phyloP scores from a whole-genome alignment of 116 monocot genomes.

The Zostera marina region DNA sequence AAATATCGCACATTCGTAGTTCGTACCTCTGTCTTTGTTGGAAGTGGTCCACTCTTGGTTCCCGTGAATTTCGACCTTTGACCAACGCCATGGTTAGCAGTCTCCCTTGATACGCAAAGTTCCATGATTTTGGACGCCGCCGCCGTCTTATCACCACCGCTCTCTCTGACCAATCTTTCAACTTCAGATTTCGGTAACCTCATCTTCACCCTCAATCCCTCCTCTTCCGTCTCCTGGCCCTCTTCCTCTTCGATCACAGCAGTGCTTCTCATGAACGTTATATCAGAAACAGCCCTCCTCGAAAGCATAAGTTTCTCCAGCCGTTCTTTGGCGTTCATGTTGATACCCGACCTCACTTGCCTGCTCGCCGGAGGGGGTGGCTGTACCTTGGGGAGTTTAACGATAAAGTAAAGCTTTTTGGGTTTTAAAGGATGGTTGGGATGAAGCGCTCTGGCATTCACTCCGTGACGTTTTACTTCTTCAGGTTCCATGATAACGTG shows the following conservation, averaged over 20 bases:
- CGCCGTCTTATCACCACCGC: slow-evolving; percentile 31
- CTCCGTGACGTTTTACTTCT: slow-evolving; percentile 43
- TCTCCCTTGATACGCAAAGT: slow-evolving; percentile 12
- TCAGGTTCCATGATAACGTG: slow-evolving; percentile 57
- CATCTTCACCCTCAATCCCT: slow-evolving; percentile 20
- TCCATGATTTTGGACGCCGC: slow-evolving; percentile 51
- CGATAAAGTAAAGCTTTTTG: slow-evolving; percentile 70
- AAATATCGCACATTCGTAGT: no score
- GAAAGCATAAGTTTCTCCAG: slow-evolving; percentile 52
- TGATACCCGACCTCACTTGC: slow-evolving; percentile 20
- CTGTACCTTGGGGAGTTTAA: slow-evolving; percentile 15
- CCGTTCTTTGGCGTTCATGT: slow-evolving; percentile 42
- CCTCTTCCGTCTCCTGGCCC: slow-evolving; percentile 4
- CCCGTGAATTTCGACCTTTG: neutral
- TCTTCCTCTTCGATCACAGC: slow-evolving; percentile 1
- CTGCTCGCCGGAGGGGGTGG: neutral
- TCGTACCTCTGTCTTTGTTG: neutral
- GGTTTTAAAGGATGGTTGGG: slow-evolving; percentile 29
- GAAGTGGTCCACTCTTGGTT: neutral
- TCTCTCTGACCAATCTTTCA: slow-evolving; percentile 36
- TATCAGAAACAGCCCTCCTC: slow-evolving; percentile 50
- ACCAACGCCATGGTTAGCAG: neutral
- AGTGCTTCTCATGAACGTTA: slow-evolving; percentile 12
- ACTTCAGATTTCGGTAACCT: slow-evolving; percentile 55
- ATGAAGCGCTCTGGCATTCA: slow-evolving; percentile 41